Percentiles rank a stretch among this genome's conserved stretches.
Evolutionary conservation across 768 basidiomycete species (phyloP).

Genomic region (Lyophyllum shimeji): DNA sequence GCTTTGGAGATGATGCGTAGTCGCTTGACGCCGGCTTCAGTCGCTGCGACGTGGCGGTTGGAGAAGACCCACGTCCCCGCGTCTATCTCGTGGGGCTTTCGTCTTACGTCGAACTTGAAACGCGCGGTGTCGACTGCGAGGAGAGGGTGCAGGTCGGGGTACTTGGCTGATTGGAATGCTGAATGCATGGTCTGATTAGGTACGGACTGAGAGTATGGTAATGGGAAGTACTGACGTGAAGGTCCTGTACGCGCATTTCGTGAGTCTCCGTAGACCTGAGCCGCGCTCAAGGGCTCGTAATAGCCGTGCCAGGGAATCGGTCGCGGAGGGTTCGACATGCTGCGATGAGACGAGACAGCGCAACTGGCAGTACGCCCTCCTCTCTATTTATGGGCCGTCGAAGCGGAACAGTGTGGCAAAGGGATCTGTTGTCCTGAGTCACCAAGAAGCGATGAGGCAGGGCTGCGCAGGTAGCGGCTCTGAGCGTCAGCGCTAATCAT

Average conservation of each 20-base stretch:
- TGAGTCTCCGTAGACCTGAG: not conserved
- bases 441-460: not conserved
- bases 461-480: not conserved
- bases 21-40: conserved; percentile 33
- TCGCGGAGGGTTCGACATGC: conserved; percentile 5
- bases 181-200: not conserved
- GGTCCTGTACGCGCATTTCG: not conserved
- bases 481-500: not conserved
- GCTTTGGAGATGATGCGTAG: conserved; percentile 59
- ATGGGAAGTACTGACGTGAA: not conserved
- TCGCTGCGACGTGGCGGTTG: conserved; percentile 29
- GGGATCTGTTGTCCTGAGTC: not conserved
- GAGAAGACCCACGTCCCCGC: conserved; percentile 6
- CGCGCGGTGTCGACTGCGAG: conserved; percentile 14
- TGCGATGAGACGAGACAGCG: not conserved
- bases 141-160: conserved; percentile 17
- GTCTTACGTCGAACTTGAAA: conserved; percentile 7
- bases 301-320: conserved; percentile 7
- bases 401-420: not conserved
- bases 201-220: not conserved
- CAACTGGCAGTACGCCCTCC: not conserved
- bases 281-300: not conserved
- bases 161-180: conserved; percentile 12
- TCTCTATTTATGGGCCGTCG: not conserved
- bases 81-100: conserved; percentile 1